phyloP scores from a whole-genome alignment of 176 grass and related monocot species.

The Oryza punctata region DNA sequence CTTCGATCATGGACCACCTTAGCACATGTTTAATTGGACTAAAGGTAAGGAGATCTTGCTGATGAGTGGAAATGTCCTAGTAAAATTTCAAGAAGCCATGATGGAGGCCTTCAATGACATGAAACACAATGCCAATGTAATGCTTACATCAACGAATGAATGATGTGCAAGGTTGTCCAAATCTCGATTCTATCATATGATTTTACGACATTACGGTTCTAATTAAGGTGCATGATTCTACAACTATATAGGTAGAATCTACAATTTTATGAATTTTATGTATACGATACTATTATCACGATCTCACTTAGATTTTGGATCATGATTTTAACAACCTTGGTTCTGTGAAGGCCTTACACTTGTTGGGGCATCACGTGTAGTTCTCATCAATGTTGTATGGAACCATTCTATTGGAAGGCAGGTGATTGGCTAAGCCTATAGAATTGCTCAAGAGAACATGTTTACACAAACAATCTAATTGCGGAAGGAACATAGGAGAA shows the following conservation, averaged over 20 bases:
- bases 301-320: too few relatives aligned
- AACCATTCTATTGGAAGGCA: conserved; percentile 80
- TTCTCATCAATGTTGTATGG: conserved; percentile 91
- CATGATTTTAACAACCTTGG: too few relatives aligned
- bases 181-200: too few relatives aligned
- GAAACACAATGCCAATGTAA: conserved; percentile 63
- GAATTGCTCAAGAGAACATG: conserved; percentile 78
- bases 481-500: conserved; percentile 67
- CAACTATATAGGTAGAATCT: too few relatives aligned
- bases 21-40: conserved; percentile 54
- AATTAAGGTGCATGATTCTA: too few relatives aligned
- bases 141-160: conserved; percentile 75
- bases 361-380: conserved; percentile 71
- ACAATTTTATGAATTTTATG: too few relatives aligned
- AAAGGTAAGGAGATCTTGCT: conserved; percentile 64
- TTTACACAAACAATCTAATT: conserved; percentile 81
- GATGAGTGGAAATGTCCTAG: conserved; percentile 51
- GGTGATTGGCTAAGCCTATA: conserved; percentile 72
- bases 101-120: conserved; percentile 72
- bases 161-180: conserved; percentile 30
- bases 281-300: too few relatives aligned
- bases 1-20: conserved; percentile 67
- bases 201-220: too few relatives aligned
- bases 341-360: conserved; percentile 69
- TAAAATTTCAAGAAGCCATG: conserved; percentile 42